These are phyloP conservation scores for Erysimum cheiri DNA, from an alignment of 441 rosid species.

Conservation along the genomic window DNA sequence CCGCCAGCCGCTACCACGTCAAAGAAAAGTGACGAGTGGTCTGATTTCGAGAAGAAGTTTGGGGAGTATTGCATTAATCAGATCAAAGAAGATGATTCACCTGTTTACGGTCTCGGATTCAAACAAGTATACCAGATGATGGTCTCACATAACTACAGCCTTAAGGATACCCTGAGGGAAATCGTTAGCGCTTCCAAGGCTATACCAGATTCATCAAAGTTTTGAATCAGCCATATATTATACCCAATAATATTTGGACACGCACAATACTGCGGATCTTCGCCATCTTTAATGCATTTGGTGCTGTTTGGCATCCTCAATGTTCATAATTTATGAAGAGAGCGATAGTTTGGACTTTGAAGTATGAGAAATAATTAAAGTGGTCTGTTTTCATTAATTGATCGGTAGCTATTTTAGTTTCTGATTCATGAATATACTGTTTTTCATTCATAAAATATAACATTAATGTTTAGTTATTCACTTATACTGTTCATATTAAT, in stretches of 20 bases:
- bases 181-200: neutral
- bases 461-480: too few relatives aligned
- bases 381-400: too few relatives aligned
- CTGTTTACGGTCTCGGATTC: slow-evolving; percentile 80
- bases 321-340: too few relatives aligned
- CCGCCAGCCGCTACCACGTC: slow-evolving; percentile 39
- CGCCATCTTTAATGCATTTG: neutral
- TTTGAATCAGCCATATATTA: neutral
- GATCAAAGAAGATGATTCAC: slow-evolving; percentile 68
- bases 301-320: neutral
- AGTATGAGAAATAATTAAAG: too few relatives aligned
- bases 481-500: too few relatives aligned
- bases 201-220: neutral
- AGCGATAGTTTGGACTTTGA: too few relatives aligned
- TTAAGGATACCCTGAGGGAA: slow-evolving; percentile 29
- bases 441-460: too few relatives aligned
- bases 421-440: too few relatives aligned
- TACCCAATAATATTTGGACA: neutral
- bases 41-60: slow-evolving; percentile 71
- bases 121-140: slow-evolving; percentile 56
- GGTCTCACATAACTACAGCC: slow-evolving; percentile 53
- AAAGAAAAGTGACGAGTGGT: slow-evolving; percentile 55
- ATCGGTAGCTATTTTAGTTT: too few relatives aligned
- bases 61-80: slow-evolving; percentile 77
- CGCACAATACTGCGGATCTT: neutral